Percentiles rank a stretch among this genome's conserved stretches.
Conservation (phyloP, 345 rosid genomes). For the Anastatica hierochuntica region DNA sequence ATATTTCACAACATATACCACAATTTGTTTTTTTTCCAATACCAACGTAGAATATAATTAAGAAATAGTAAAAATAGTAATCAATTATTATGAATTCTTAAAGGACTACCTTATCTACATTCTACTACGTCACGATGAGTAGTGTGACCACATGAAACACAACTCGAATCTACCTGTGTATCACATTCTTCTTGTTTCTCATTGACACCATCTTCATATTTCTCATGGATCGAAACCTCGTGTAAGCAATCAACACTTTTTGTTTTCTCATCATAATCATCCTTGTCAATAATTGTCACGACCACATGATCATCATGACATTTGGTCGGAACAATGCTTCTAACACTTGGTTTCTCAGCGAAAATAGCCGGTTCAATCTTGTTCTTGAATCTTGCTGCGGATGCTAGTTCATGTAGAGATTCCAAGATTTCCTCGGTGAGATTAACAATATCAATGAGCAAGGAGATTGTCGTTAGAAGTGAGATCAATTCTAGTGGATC, state of each 20-base stretch:
- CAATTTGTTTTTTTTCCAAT: too few species aligned
- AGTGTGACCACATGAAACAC: slow-evolving; percentile 7
- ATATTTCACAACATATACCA: too few species aligned
- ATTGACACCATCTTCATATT: slow-evolving; percentile 3
- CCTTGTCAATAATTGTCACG: too few species aligned
- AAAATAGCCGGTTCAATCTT: too few species aligned
- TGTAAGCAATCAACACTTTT: not conserved
- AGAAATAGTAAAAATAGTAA: too few species aligned
- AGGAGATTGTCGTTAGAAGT: slow-evolving; percentile 41
- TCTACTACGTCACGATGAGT: slow-evolving; percentile 2
- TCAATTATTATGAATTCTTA: not conserved
- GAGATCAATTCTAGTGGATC: slow-evolving; percentile 38
- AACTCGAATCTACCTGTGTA: not conserved
- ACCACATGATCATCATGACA: slow-evolving; percentile 15
- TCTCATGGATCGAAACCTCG: slow-evolving; percentile 3
- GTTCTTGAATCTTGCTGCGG: slow-evolving; percentile 37
- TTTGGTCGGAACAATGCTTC: slow-evolving; percentile 10
- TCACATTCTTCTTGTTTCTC: too few species aligned
- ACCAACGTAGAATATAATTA: too few species aligned
- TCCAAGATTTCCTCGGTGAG: slow-evolving; percentile 42
- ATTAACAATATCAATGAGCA: slow-evolving; percentile 44
- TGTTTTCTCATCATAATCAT: slow-evolving; percentile 9
- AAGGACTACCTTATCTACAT: slow-evolving; percentile 8
- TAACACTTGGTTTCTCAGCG: not conserved
- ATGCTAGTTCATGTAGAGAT: slow-evolving; percentile 42